phyloP scores from a whole-genome alignment of 768 basidiomycete genomes.

The Lentinula detonsa region DNA sequence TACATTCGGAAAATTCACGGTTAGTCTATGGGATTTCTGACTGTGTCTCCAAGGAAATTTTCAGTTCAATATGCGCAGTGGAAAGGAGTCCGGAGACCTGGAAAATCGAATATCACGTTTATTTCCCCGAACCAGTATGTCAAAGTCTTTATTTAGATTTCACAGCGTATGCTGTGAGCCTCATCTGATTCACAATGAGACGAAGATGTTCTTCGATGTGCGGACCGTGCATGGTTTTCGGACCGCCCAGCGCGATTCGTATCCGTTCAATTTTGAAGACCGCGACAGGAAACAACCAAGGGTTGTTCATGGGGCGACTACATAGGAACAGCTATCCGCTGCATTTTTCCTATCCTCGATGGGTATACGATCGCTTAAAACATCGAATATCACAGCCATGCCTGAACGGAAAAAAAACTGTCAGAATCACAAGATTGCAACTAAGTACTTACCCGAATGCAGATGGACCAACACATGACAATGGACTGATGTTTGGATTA shows the following conservation, averaged over 20 bases:
- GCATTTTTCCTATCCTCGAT: neutral
- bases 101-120: neutral
- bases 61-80: neutral
- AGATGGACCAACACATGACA: conserved; percentile 4
- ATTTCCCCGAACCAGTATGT: neutral
- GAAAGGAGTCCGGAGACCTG: neutral
- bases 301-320: neutral
- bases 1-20: neutral
- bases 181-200: neutral
- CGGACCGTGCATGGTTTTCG: neutral
- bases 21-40: neutral
- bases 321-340: neutral
- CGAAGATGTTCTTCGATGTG: neutral
- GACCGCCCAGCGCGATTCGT: neutral
- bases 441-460: neutral
- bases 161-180: neutral
- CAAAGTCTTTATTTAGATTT: neutral
- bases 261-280: neutral
- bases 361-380: neutral
- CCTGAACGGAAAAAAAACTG: neutral
- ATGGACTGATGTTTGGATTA: neutral
- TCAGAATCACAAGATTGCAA: neutral
- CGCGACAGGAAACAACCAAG: neutral
- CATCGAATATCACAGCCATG: conserved; percentile 8
- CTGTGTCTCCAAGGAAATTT: neutral